A percentile compares a stretch with the other conserved stretches of the same genome.
Conservation (phyloP, 306 rosid genomes). For the Purshia tridentata region DNA sequence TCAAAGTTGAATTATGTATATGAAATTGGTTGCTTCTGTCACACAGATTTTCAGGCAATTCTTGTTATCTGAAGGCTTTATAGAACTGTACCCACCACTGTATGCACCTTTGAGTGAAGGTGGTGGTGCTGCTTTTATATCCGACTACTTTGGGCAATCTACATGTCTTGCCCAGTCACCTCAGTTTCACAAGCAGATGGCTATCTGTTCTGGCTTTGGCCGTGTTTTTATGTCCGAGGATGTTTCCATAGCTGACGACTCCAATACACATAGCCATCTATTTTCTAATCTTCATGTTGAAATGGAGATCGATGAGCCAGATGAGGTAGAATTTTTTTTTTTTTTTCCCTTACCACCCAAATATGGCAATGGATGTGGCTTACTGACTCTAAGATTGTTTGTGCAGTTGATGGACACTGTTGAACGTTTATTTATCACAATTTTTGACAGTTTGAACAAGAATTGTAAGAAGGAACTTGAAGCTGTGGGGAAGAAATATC, state of each 20-base stretch:
- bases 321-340: conserved; percentile 27
- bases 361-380: too few species aligned
- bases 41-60: conserved; percentile 57
- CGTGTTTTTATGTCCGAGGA: conserved; percentile 80
- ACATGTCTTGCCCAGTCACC: conserved; percentile 94
- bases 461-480: conserved; percentile 54
- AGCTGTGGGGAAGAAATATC: conserved; percentile 60
- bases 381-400: too few species aligned
- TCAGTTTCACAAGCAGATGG: conserved; percentile 93
- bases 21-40: conserved; percentile 12
- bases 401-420: conserved; percentile 72
- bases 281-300: conserved; percentile 88
- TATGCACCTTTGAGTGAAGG: conserved; percentile 60
- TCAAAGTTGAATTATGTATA: neutral
- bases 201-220: conserved; percentile 64
- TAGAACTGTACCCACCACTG: conserved; percentile 58
- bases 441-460: conserved; percentile 60
- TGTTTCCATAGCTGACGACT: conserved; percentile 81
- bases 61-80: conserved; percentile 34
- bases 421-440: conserved; percentile 61
- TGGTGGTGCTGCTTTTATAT: conserved; percentile 69
- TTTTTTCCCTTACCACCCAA: too few species aligned
- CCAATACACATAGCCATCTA: conserved; percentile 80
- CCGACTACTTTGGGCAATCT: conserved; percentile 68
- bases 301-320: conserved; percentile 71